Base-by-base conservation (phyloP, 163 green algal species). In the Coccomyxa subellipsoidea region DNA sequence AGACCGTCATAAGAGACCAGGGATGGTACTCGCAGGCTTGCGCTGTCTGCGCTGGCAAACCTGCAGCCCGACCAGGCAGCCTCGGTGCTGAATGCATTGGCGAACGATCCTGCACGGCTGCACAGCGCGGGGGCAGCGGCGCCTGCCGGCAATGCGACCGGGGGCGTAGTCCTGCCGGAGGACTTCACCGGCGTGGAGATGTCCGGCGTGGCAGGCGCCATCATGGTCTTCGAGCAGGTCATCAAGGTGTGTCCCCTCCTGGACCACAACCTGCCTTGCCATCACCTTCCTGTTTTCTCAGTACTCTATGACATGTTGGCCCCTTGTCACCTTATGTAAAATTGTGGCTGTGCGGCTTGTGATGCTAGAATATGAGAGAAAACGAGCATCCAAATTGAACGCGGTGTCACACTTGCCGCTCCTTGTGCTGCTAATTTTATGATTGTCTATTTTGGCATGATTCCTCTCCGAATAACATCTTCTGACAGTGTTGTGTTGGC, bases 1-100 rank as follows among this genome's bases (percentile, higher is more conserved):
- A n/a, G n/a, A n/a, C n/a, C n/a, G n/a, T n/a, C n/a, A n/a, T n/a
- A n/a, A n/a, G n/a, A n/a, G n/a, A n/a, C n/a, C n/a, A n/a, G n/a
- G n/a, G n/a, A n/a, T n/a, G n/a, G n/a, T n/a, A n/a, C n/a, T n/a
- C 10, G 66, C 66, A 77, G 32, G 71, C 32, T 38, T 40, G 71
- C 79, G 47, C 70, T 84, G 39, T 72, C 71, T 39, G 71, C 71
- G 23, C 38, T 78, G 37, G 70, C 71, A 29, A 73, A 54, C 38
- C 39, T 76, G 80, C 80, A 80, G 40, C 71, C 79, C 3, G 32
- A 78, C 25, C 72, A 73, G 38, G 54, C 53, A 35, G 38, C 53
- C 0, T 38, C 38, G 31, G 38, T 80, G 38, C 37, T 80, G 38
- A 32, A 40, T 15, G 72, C 37, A 21, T 29, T 78, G 34, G 69